Conservation (phyloP, 2,329 filamentous ascomycete species). For the Paradendryphiella salina region DNA sequence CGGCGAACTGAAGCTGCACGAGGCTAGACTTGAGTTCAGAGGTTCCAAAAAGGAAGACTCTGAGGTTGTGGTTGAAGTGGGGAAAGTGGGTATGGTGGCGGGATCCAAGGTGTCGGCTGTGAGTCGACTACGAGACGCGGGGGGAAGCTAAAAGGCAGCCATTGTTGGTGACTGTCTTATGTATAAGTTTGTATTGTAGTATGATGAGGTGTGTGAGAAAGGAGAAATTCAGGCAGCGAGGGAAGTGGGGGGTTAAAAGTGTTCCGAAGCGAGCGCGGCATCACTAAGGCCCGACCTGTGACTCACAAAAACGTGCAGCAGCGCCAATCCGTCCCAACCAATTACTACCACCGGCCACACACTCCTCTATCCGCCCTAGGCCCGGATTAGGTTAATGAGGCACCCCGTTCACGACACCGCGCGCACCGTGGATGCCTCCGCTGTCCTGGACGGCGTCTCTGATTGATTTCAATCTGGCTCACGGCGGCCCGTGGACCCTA, state of each 20-base stretch:
- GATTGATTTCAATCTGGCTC: background rate
- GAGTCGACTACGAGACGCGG: conserved; percentile 31
- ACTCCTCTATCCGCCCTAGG: conserved; percentile 22
- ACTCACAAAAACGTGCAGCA: conserved; percentile 25
- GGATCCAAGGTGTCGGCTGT: conserved; percentile 41
- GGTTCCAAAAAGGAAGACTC: conserved; percentile 49
- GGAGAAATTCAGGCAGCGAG: conserved; percentile 40
- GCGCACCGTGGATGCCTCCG: background rate
- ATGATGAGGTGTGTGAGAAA: conserved; percentile 26
- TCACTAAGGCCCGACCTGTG: conserved; percentile 19
- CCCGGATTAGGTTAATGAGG: conserved; percentile 1
- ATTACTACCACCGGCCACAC: conserved; percentile 7
- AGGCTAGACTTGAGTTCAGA: conserved; percentile 70
- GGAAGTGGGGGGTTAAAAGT: conserved; percentile 33
- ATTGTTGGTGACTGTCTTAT: conserved; percentile 44
- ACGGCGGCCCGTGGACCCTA: background rate
- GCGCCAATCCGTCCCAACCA: conserved; percentile 15
- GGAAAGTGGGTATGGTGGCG: conserved; percentile 26
- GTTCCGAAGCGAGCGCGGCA: conserved; percentile 25
- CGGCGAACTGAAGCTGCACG: conserved; percentile 60
- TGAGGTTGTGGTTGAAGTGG: conserved; percentile 40
- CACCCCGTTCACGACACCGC: conserved; percentile 6
- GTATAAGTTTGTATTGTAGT: conserved; percentile 25
- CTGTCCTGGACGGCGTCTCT: conserved; percentile 1
- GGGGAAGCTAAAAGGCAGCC: conserved; percentile 46